Evolutionary conservation across 805 yeast genomes (phyloP).

Genomic region (Lipomyces spencermartinsiae): DNA sequence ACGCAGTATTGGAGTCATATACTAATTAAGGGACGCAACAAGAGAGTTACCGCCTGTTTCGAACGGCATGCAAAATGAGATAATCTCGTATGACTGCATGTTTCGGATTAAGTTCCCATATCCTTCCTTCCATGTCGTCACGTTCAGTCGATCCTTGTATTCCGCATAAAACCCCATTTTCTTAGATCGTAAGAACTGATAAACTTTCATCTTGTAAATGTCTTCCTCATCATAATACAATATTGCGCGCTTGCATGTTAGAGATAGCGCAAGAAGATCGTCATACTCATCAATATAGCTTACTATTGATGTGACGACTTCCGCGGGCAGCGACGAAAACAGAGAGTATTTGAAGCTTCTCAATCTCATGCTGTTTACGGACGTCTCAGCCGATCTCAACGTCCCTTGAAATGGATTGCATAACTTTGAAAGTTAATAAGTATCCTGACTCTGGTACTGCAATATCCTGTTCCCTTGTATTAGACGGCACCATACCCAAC

Average conservation of each 20-base stretch:
- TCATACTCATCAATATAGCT: neutral
- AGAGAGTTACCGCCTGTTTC: neutral
- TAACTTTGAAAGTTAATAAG: no score
- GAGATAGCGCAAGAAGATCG: neutral
- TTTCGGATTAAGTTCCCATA: neutral
- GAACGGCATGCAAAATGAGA: slow-evolving; percentile 2
- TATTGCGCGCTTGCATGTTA: neutral
- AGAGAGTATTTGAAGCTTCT: neutral
- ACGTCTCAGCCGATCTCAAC: no score
- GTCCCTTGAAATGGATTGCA: no score
- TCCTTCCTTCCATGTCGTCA: neutral
- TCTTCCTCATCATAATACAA: neutral
- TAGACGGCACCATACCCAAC: no score
- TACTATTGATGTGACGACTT: neutral
- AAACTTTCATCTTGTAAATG: neutral
- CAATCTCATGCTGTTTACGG: no score
- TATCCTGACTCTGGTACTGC: no score
- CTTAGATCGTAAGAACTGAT: neutral
- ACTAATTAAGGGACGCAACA: neutral
- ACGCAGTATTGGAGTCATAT: neutral
- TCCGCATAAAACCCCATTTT: neutral
- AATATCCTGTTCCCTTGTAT: no score
- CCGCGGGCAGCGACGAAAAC: neutral
- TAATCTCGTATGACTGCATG: neutral
- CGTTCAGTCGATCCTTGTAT: neutral